These are phyloP conservation scores for Ogataea henricii DNA, from an alignment of 805 yeast species.

Conservation along the genomic window DNA sequence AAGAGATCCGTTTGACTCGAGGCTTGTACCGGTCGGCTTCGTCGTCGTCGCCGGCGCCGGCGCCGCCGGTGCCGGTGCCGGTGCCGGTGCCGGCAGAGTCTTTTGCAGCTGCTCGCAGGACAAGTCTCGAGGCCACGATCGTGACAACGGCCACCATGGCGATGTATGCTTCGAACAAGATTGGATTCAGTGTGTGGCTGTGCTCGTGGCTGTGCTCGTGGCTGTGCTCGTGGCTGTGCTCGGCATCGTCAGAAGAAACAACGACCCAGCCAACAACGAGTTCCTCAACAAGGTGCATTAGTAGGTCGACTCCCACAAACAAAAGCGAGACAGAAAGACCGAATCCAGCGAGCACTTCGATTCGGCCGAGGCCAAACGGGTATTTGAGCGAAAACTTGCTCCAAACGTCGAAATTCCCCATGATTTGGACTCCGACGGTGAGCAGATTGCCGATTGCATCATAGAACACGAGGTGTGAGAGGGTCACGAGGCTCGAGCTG, in stretches of 20 bases:
- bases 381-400: constrained; percentile 73
- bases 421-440: constrained; percentile 69
- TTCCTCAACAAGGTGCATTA: constrained; percentile 87
- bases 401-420: constrained; percentile 95
- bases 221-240: constrained; percentile 35
- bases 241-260: constrained; percentile 26
- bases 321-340: constrained; percentile 81
- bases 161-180: constrained; percentile 34
- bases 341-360: constrained; percentile 85
- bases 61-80: too few relatives aligned
- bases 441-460: constrained; percentile 79
- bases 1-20: constrained; percentile 27
- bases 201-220: constrained; percentile 29
- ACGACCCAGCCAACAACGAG: constrained; percentile 48
- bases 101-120: constrained; percentile 8
- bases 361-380: constrained; percentile 93
- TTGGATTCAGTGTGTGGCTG: constrained; percentile 22
- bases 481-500: constrained; percentile 64
- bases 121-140: constrained; percentile 35
- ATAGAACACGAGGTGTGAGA: constrained; percentile 85
- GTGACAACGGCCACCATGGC: constrained; percentile 32
- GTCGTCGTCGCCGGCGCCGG: not conserved
- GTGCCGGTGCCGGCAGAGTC: not conserved
- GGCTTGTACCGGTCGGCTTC: constrained; percentile 9
- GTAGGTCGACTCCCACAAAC: constrained; percentile 87